Evolutionary conservation across 768 basidiomycete genomes (phyloP), one percentile per base, ranked within the genome.

Genomic region (Pleurotus djamor): DNA sequence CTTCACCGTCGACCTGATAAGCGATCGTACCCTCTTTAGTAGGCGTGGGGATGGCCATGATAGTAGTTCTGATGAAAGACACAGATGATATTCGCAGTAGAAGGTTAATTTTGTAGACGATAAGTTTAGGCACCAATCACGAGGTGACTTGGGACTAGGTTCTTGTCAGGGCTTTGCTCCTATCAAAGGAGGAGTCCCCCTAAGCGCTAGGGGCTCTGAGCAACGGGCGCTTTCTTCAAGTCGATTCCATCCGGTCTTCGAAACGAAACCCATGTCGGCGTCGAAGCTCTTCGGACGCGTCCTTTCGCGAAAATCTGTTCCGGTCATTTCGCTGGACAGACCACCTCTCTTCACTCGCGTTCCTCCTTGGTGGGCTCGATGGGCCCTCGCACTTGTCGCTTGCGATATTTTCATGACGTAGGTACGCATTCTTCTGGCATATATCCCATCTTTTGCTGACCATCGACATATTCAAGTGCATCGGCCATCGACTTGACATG

Each of bases 401-500:
- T 69, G 69, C 57, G 68, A 72, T 57, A 60, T 72, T 52, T 69
- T 72, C 52, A 67, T 72, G 68, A 71, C 69, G 71, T 72, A 56
- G 38, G 71, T 28, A 28, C 21, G 21, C 21, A 28, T 28, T 28
- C 21, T 28, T 28, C 21, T 28, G 21, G 21, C 21, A 28, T 28
- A 28, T 28, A 28, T 28, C 21, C 21, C 21, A 28, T 3, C 21
- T 28, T 68, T 49, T 34, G 41, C 35, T 5, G 47, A 38, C 34
- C 36, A n/a, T 34, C 45, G 4, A 51, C 12, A 41, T 59, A 16
- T 47, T 41, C 4, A 28, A 75, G 74, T 36, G 65, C 68, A 5
- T 70, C 72, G 13, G 69, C 63, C 14, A 67, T 73, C 41, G 74
- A 75, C 7, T 64, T 75, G 16, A 72, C 73, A 4, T 75, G 71